These are phyloP conservation scores for Erysimum cheiri DNA, from an alignment of 441 rosid genomes.

Conservation along the genomic window DNA sequence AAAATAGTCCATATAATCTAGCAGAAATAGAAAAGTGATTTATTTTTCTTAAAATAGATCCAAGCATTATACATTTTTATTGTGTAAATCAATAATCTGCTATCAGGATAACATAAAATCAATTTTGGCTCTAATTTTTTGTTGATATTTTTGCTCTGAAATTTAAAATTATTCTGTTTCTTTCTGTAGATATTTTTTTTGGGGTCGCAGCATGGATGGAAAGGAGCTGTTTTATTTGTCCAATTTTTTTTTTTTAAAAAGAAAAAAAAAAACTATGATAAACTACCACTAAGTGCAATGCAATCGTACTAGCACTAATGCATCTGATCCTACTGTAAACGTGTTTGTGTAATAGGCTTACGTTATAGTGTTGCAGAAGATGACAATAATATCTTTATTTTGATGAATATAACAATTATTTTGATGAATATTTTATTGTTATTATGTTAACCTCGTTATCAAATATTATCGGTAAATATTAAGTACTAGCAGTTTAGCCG, in stretches of 20 bases:
- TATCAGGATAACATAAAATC: slow-evolving; percentile 18
- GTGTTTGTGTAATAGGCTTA: not conserved
- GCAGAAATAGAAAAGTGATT: not conserved
- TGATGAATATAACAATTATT: too few species aligned
- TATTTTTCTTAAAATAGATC: not conserved
- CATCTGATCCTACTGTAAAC: not conserved
- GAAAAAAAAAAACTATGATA: not conserved
- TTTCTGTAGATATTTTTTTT: not conserved
- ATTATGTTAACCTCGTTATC: too few species aligned
- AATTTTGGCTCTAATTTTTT: slow-evolving; percentile 31
- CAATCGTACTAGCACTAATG: slow-evolving; percentile 5
- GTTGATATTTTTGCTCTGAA: not conserved
- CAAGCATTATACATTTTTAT: not conserved
- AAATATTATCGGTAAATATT: too few species aligned
- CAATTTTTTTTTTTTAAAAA: not conserved
- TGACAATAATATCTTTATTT: too few species aligned
- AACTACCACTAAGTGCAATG: not conserved
- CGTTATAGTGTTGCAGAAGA: not conserved
- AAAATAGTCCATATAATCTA: not conserved
- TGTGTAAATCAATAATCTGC: not conserved
- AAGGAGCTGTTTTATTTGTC: not conserved
- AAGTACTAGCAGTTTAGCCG: too few species aligned
- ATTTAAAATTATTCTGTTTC: not conserved
- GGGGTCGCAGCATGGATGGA: not conserved
- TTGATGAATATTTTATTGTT: too few species aligned